Evolutionary conservation across 805 yeast genomes (phyloP), one percentile per base, ranked within the genome.

Genomic region (Saturnispora sekii): DNA sequence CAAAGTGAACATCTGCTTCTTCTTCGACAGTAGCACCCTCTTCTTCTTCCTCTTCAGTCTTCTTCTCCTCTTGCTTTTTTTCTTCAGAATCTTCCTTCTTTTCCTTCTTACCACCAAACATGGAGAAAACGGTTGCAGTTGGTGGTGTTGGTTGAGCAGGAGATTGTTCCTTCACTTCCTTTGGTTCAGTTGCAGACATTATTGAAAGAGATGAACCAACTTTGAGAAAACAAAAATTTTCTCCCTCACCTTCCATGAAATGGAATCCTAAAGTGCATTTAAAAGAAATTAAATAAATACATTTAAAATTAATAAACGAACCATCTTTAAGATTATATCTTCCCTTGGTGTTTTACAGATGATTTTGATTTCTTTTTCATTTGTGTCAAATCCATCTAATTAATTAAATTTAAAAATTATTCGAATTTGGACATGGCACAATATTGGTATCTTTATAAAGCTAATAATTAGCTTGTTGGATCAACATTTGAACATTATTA

Each of bases 21-120:
- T 65, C 66, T 37, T 59, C 60, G 5, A 67, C 80, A 48, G 70
- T 83, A 16, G 75, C 81, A 21, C 75, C 84, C 15, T 68, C 74
- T 18, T 65, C 66, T 35, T 59, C 60, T 40, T 58, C 57, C 32
- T 59, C 54, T 46, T 60, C 58, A 14, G 50, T 51, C 34, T 55
- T 60, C 43, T 69, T 68, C 37, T 65, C 64, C 9, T 55, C 60
- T 21, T 59, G 52, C 43, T 69, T 58, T 38, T 64, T 64, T 35
- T 62, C 64, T 18, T 46, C 45, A 53, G 58, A 41, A 57, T 60
- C 45, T 54, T 62, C 66, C 74, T 78, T 60, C 72, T 78, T 78
- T 55, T 79, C 79, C 62, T 84, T 81, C 64, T 81, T 81, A 53
- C 95, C 96, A 48, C 97, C 97, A 65, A 90, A 90, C 95, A 89